Evolutionary conservation across 2,329 filamentous ascomycete species (phyloP).

Genomic region (Aureobasidium sp.): DNA sequence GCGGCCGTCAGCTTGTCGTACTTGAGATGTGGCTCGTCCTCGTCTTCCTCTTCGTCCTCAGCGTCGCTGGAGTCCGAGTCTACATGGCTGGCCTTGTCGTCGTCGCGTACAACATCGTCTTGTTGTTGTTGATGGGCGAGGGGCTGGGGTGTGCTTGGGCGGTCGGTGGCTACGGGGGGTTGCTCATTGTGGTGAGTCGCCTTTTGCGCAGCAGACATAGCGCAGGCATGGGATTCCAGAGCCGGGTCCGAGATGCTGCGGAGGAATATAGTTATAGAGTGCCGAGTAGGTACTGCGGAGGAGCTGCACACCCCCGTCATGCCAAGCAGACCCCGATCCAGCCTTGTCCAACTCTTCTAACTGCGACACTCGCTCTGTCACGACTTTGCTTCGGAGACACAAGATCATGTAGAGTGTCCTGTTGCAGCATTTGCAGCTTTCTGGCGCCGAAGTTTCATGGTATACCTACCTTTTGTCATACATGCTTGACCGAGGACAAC

Average conservation of each 20-base stretch:
- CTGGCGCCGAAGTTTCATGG: not conserved
- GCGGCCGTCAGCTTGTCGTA: slow-evolving; percentile 80
- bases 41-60: slow-evolving; percentile 52
- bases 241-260: not conserved
- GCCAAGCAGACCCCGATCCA: not conserved
- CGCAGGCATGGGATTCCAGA: slow-evolving; percentile 21
- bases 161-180: slow-evolving; percentile 16
- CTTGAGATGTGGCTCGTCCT: slow-evolving; percentile 89
- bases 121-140: slow-evolving; percentile 20
- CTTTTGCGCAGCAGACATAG: slow-evolving; percentile 28
- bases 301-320: not conserved
- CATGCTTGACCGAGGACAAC: not conserved
- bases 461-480: no score
- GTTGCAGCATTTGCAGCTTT: not conserved
- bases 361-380: no score
- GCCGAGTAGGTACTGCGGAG: not conserved
- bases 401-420: slow-evolving; percentile 30
- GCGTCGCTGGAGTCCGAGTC: not conserved
- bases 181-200: slow-evolving; percentile 17
- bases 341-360: no score
- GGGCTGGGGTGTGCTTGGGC: slow-evolving; percentile 39
- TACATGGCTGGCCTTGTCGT: not conserved
- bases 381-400: no score
- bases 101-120: not conserved
- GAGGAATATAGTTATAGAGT: not conserved